A percentile compares a stretch with the other conserved stretches of the same genome.
Conservation (phyloP, 2,329 filamentous ascomycete species). For the Calonectria pauciramosa region DNA sequence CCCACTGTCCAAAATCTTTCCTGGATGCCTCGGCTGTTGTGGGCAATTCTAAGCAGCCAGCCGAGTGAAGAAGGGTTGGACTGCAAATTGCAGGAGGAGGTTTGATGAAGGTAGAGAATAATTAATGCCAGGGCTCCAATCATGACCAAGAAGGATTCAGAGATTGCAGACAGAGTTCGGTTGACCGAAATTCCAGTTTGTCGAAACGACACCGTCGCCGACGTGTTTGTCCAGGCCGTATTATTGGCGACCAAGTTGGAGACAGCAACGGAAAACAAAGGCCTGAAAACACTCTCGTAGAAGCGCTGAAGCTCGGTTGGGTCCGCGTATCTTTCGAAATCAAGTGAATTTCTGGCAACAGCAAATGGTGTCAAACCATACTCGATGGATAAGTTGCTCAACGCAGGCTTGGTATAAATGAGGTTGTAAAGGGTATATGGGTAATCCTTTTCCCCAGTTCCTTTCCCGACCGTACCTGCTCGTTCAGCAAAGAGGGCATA, state of each 20-base stretch:
- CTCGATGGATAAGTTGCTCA: neutral
- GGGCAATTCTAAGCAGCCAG: neutral
- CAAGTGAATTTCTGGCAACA: neutral
- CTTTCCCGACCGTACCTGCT: neutral
- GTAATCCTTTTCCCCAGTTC: neutral
- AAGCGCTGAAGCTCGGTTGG: neutral
- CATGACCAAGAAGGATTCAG: neutral
- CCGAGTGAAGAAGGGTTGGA: slow-evolving; percentile 6
- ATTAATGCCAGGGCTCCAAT: neutral
- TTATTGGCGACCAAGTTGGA: neutral
- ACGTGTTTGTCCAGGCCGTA: neutral
- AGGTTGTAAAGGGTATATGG: neutral
- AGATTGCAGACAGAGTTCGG: neutral
- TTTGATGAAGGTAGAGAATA: neutral
- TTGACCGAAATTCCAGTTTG: slow-evolving; percentile 7
- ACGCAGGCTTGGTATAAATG: neutral
- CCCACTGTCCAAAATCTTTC: neutral
- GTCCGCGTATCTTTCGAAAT: neutral
- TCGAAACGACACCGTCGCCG: neutral
- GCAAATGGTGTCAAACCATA: neutral
- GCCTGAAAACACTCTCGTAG: neutral
- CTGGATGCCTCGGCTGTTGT: neutral
- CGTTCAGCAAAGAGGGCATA: neutral
- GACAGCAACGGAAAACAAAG: neutral
- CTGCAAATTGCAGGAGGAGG: neutral